Conservation (phyloP, 78 protist species). For the Chrysochromulina parva region DNA sequence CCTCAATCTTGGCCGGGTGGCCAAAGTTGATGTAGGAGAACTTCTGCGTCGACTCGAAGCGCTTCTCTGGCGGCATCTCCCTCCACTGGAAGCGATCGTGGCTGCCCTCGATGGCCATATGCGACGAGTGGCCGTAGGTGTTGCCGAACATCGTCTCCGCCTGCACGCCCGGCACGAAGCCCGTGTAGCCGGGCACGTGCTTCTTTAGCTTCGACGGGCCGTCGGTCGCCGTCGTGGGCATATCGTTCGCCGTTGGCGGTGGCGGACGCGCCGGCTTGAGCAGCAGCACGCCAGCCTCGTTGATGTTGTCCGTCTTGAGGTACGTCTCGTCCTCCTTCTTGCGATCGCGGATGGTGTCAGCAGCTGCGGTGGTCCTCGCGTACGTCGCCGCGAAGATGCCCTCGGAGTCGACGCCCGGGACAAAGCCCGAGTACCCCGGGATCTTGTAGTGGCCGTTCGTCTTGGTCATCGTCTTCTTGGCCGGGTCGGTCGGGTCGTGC, state of each 20-base stretch:
- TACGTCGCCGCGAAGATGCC: neutral
- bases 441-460: neutral
- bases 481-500: neutral
- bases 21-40: neutral
- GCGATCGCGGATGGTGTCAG: neutral
- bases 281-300: neutral
- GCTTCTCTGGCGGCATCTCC: neutral
- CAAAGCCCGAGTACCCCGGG: neutral
- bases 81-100: neutral
- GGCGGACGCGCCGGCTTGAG: neutral
- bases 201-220: neutral
- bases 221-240: neutral
- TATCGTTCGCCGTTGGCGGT: neutral
- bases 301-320: neutral
- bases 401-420: neutral
- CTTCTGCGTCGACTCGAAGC: neutral
- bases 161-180: slow-evolving; percentile 14
- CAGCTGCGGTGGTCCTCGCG: neutral
- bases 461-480: neutral
- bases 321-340: neutral
- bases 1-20: neutral
- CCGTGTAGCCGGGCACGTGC: slow-evolving; percentile 19
- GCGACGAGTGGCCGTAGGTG: neutral
- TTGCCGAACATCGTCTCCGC: neutral
- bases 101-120: neutral